A percentile compares a stretch with the other conserved stretches of the same genome.
Conservation (phyloP, 345 rosid species). For the Luvunga scandens region DNA sequence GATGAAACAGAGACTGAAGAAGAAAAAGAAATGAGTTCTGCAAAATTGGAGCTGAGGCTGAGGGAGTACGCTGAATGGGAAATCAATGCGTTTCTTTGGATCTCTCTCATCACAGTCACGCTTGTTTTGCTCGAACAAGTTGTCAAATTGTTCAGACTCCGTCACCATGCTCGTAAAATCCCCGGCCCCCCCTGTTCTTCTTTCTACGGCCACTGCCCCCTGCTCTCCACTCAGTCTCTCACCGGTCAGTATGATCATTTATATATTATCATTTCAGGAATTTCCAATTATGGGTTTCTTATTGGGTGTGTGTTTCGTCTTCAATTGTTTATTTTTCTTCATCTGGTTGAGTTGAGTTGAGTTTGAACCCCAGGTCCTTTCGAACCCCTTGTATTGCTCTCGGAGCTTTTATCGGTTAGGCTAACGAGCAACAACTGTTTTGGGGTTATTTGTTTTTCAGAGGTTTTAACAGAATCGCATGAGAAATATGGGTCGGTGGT, state of each 20-base stretch:
- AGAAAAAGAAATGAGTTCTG: neutral
- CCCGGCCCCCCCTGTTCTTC: slow-evolving; percentile 55
- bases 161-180: slow-evolving; percentile 40
- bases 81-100: slow-evolving; percentile 57
- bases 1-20: neutral
- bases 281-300: neutral
- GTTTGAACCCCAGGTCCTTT: too few species aligned
- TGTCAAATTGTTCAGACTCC: slow-evolving; percentile 34
- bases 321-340: too few species aligned
- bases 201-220: slow-evolving; percentile 42
- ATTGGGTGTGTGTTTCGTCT: neutral
- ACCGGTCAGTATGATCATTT: slow-evolving; percentile 32
- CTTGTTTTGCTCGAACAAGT: slow-evolving; percentile 30
- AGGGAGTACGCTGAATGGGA: slow-evolving; percentile 48
- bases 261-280: neutral
- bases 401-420: neutral
- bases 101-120: slow-evolving; percentile 43
- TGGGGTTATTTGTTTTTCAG: slow-evolving; percentile 19
- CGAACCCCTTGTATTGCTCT: neutral
- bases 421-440: neutral
- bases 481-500: slow-evolving; percentile 50
- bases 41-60: slow-evolving; percentile 13
- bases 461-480: slow-evolving; percentile 43
- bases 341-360: too few species aligned
- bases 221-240: slow-evolving; percentile 39